Percentiles rank a stretch among this genome's conserved stretches.
Evolutionary conservation across 371 early-diverging fungal genomes (phyloP).

Genomic region (Rhizopus arrhizus): DNA sequence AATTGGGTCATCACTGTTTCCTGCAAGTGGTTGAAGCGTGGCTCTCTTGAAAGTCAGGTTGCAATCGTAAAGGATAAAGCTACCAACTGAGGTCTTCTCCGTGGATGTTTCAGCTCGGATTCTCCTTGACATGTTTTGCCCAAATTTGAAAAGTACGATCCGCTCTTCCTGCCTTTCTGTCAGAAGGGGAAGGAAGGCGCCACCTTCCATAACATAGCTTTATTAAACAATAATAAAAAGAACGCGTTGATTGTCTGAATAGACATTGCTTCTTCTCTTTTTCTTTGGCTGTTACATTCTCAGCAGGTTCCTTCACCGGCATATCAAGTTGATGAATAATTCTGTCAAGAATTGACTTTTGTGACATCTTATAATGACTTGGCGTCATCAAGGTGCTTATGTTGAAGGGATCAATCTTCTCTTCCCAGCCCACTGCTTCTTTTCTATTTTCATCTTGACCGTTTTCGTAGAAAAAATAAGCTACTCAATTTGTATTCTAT

Average conservation of each 20-base stretch:
- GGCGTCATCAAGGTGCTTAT: neutral
- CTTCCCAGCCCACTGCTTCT: conserved; percentile 4
- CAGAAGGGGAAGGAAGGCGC: too few species aligned
- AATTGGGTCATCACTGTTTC: neutral
- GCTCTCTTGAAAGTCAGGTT: conserved; percentile 7
- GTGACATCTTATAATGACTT: neutral
- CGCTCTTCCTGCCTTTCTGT: neutral
- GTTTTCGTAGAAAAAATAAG: neutral
- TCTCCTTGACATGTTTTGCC: conserved; percentile 1
- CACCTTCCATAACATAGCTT: conserved; percentile 4
- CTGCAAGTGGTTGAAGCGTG: neutral
- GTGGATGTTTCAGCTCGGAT: neutral
- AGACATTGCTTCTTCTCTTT: neutral
- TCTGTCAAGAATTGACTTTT: neutral
- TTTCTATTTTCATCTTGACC: neutral
- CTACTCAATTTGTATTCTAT: too few species aligned
- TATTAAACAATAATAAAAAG: neutral
- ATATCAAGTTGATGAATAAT: neutral
- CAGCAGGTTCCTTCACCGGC: neutral
- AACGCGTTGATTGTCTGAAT: conserved; percentile 7
- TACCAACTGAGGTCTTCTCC: neutral
- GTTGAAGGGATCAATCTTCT: conserved; percentile 4
- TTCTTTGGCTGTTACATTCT: neutral
- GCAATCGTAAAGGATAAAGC: conserved; percentile 7
- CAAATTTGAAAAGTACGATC: neutral